Evolutionary conservation across 1,284 basidiomycete genomes (phyloP).

Genomic region (Sanghuangporus sanghuang): DNA sequence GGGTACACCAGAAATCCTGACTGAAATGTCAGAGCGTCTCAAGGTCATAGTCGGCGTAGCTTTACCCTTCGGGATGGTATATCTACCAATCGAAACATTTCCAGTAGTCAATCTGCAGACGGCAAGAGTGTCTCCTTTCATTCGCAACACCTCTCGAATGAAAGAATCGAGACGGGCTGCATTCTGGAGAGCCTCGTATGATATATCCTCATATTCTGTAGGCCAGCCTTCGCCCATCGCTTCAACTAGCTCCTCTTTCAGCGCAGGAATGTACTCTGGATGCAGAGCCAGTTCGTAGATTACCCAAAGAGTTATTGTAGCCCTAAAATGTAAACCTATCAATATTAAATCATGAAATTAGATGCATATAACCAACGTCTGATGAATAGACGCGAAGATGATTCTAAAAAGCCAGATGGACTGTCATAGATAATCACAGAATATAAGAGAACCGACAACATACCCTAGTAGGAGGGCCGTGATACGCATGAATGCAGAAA

Average conservation of each 20-base stretch:
- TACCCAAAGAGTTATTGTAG: constrained; percentile 33
- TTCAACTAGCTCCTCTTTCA: constrained; percentile 23
- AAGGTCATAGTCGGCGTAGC: neutral
- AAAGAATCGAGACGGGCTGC: constrained; percentile 32
- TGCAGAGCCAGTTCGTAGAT: constrained; percentile 23
- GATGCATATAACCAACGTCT: neutral
- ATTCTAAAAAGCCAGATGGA: neutral
- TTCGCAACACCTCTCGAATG: constrained; percentile 34
- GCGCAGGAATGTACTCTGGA: constrained; percentile 21
- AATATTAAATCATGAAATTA: neutral
- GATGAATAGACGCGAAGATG: constrained; percentile 8
- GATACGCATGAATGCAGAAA: neutral
- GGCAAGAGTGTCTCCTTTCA: constrained; percentile 34
- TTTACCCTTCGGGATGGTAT: constrained; percentile 31
- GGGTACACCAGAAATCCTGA: constrained; percentile 27
- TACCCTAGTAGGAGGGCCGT: constrained; percentile 1
- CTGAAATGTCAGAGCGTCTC: neutral
- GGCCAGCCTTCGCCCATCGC: constrained; percentile 24
- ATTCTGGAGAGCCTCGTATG: constrained; percentile 29
- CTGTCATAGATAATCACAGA: neutral
- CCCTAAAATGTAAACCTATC: constrained; percentile 28
- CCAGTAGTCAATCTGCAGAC: constrained; percentile 28
- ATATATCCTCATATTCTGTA: constrained; percentile 24
- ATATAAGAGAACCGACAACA: neutral
- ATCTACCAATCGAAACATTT: constrained; percentile 29